phyloP scores from a whole-genome alignment of 257 asterid species.

The Nicotiana obtusifolia region DNA sequence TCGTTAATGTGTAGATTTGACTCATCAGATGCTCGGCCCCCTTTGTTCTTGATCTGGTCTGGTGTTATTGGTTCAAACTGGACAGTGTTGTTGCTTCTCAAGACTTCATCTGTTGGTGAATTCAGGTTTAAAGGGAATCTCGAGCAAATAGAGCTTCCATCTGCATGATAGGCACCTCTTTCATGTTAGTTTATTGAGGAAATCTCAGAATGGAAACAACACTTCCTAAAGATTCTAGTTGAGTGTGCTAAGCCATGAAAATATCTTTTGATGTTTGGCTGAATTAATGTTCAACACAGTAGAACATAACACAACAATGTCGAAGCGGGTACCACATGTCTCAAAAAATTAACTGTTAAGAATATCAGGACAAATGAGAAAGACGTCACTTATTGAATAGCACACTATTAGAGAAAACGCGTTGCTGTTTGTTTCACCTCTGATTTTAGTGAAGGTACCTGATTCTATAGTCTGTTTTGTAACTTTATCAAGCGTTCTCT shows the following conservation, averaged over 20 bases:
- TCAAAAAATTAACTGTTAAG: neutral
- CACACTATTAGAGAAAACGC: neutral
- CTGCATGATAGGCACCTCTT: conserved; percentile 29
- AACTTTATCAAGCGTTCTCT: neutral
- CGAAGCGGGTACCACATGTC: neutral
- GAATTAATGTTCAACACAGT: neutral
- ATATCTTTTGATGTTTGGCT: neutral
- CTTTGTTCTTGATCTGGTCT: conserved; percentile 31
- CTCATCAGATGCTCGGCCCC: conserved; percentile 15
- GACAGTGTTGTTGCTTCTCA: conserved; percentile 18
- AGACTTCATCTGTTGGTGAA: conserved; percentile 39
- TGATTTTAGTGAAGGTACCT: neutral
- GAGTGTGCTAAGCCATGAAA: neutral
- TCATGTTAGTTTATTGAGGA: conserved; percentile 14
- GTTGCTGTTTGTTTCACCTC: neutral
- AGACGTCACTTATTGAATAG: neutral
- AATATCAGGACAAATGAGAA: neutral
- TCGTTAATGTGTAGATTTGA: conserved; percentile 18
- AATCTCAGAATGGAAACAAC: neutral
- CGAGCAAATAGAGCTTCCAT: conserved; percentile 33
- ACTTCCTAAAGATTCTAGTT: neutral
- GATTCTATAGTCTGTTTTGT: neutral
- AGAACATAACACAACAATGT: neutral
- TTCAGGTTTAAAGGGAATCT: conserved; percentile 45
- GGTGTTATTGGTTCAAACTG: conserved; percentile 66